Evolutionary conservation across 73 alveolate genomes (phyloP).

Genomic region (Paramecium octaurelia): DNA sequence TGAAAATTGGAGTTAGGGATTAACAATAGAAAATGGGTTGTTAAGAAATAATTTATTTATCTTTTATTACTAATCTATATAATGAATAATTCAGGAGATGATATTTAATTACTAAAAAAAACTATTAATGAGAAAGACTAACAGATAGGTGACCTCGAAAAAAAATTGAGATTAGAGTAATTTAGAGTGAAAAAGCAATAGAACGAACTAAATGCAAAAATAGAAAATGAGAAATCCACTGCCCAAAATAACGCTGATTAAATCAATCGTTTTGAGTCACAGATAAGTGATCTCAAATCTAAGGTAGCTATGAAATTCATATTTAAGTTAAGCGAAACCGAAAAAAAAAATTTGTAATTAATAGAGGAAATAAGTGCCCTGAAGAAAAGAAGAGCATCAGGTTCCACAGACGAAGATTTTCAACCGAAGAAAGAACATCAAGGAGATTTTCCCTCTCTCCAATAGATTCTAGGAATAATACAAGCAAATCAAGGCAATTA

Average conservation of each 20-base stretch:
- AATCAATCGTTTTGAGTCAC: background rate
- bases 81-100: background rate
- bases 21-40: background rate
- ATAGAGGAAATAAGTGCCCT: background rate
- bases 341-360: background rate
- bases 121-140: background rate
- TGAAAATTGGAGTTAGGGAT: background rate
- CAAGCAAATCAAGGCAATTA: background rate
- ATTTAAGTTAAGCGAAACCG: background rate
- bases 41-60: background rate
- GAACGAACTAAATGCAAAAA: background rate
- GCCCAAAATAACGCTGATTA: background rate
- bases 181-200: background rate
- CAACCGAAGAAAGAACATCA: background rate
- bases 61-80: background rate
- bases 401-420: background rate
- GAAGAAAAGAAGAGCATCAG: background rate
- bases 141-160: background rate
- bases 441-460: background rate
- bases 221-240: slow-evolving; percentile 5
- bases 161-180: background rate
- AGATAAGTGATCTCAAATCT: background rate
- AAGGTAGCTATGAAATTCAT: background rate
- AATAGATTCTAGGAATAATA: background rate
- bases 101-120: background rate